Evolutionary conservation across 345 rosid species (phyloP).

Genomic region (Brassica incana): DNA sequence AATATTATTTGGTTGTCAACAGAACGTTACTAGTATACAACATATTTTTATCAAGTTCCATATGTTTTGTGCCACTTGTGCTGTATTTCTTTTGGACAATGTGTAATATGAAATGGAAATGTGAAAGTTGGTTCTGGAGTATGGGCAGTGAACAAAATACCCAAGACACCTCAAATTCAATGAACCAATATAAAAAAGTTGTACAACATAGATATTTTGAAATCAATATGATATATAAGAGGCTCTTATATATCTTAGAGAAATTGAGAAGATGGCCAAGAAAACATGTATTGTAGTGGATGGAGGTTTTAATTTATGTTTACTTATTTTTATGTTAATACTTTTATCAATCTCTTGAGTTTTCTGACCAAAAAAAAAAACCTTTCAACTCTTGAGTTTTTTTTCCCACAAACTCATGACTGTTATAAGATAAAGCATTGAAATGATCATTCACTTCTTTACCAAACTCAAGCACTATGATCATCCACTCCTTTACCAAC

Average conservation of each 20-base stretch:
- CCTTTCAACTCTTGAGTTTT: neutral
- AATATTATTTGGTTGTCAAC: constrained; percentile 11
- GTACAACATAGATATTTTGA: neutral
- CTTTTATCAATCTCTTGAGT: no score
- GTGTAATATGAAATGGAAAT: constrained; percentile 21
- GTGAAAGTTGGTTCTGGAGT: constrained; percentile 19
- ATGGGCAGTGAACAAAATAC: constrained; percentile 25
- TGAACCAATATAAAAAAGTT: constrained; percentile 20
- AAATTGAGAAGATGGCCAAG: neutral
- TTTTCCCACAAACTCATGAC: neutral
- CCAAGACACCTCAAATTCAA: constrained; percentile 25
- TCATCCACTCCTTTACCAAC: no score
- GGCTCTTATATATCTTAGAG: neutral
- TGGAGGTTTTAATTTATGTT: neutral
- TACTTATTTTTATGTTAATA: neutral
- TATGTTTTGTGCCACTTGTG: constrained; percentile 33
- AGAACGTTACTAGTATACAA: neutral
- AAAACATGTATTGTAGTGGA: neutral
- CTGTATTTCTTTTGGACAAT: constrained; percentile 22
- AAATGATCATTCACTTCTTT: no score
- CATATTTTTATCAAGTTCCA: constrained; percentile 4
- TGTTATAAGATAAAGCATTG: no score
- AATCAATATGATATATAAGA: neutral
- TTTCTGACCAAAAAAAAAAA: no score
- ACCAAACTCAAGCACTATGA: no score